Conservation (phyloP, 2,329 filamentous ascomycete genomes). For the Colletotrichum sp. region DNA sequence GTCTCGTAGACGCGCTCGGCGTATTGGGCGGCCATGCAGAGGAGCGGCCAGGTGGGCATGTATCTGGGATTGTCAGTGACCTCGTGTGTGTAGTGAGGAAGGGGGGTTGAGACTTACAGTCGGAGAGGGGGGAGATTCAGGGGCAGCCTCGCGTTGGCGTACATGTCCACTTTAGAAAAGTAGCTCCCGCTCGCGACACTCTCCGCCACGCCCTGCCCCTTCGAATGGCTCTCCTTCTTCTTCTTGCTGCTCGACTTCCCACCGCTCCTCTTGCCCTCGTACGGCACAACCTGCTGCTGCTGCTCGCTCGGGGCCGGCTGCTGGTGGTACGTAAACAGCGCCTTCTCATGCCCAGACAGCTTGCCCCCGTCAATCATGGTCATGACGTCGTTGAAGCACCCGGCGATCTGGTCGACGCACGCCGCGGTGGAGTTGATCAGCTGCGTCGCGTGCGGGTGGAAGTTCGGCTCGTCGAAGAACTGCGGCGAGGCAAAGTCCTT, state of each 20-base stretch:
- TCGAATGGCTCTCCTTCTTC: constrained; percentile 3
- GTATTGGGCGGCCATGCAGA: constrained; percentile 81
- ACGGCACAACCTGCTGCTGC: neutral
- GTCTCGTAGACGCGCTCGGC: constrained; percentile 76
- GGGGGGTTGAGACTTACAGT: constrained; percentile 52
- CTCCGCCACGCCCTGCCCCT: constrained; percentile 4
- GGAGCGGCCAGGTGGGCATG: constrained; percentile 75
- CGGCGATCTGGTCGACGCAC: constrained; percentile 64
- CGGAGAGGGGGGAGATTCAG: constrained; percentile 70
- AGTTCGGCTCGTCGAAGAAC: constrained; percentile 43
- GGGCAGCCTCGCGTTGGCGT: constrained; percentile 78
- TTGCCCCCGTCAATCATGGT: constrained; percentile 73
- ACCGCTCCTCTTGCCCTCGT: neutral
- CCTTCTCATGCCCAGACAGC: constrained; percentile 57
- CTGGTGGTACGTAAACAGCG: constrained; percentile 50
- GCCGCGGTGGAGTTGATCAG: constrained; percentile 50
- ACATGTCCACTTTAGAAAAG: constrained; percentile 79
- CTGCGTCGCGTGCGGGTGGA: constrained; percentile 39
- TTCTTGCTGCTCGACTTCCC: neutral
- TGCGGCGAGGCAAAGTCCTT: constrained; percentile 44
- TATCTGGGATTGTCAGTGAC: constrained; percentile 54
- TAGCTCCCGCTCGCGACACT: constrained; percentile 23
- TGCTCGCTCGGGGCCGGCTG: neutral
- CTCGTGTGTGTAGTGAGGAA: neutral
- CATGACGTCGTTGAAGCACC: constrained; percentile 71